Evolutionary conservation across 139 green algal genomes (phyloP).

Genomic region (Protoeuglena noctilucae): DNA sequence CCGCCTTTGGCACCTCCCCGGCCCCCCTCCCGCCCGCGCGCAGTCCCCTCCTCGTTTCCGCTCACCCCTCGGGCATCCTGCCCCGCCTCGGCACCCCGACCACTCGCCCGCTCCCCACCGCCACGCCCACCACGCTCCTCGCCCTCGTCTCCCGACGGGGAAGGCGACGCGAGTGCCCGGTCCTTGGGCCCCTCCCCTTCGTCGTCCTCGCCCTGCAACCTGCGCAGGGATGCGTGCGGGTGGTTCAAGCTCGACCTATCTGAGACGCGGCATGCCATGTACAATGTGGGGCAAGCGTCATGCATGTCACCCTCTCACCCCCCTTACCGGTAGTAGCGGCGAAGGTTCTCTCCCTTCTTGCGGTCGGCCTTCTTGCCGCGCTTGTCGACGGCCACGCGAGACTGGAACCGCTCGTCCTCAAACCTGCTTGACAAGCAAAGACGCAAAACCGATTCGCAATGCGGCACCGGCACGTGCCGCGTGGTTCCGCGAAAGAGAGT

Average conservation of each 20-base stretch:
- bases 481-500: too few relatives aligned
- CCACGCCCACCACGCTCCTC: conserved; percentile 2
- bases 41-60: too few relatives aligned
- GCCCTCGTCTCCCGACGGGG: too few relatives aligned
- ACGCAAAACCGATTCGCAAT: too few relatives aligned
- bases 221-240: too few relatives aligned
- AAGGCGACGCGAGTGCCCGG: not conserved
- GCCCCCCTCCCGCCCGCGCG: conserved; percentile 1
- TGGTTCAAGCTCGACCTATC: too few relatives aligned
- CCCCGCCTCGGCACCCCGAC: not conserved
- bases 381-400: conserved; percentile 48
- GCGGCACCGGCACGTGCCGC: too few relatives aligned
- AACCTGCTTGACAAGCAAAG: conserved; percentile 74
- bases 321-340: conserved; percentile 65
- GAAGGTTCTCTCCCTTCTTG: conserved; percentile 36
- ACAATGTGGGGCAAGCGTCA: too few relatives aligned
- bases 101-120: conserved; percentile 3
- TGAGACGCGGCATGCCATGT: too few relatives aligned
- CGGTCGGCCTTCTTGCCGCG: conserved; percentile 48
- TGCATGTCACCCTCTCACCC: conserved; percentile 6
- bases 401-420: conserved; percentile 48
- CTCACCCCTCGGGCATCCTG: too few relatives aligned
- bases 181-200: conserved; percentile 7
- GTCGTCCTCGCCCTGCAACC: conserved; percentile 27
- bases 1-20: conserved; percentile 1